These are phyloP conservation scores for Elaeis oleifera DNA, from an alignment of 202 grass and related monocot genomes.

Conservation along the genomic window DNA sequence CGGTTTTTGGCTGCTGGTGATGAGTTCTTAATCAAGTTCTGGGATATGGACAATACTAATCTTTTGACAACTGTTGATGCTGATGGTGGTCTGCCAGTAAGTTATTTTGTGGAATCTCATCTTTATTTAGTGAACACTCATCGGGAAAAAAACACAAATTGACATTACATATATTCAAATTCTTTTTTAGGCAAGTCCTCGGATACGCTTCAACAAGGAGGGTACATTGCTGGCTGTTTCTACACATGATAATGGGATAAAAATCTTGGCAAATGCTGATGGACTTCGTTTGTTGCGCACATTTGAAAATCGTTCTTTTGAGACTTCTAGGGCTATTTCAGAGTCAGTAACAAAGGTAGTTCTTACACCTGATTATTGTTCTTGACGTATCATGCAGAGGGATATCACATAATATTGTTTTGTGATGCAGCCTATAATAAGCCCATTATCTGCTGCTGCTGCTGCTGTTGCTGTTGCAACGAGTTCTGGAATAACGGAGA, in stretches of 20 bases:
- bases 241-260: slow-evolving; percentile 80
- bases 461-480: slow-evolving; percentile 37
- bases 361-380: slow-evolving; percentile 17
- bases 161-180: slow-evolving; percentile 14
- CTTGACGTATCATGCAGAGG: slow-evolving; percentile 10
- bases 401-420: slow-evolving; percentile 20
- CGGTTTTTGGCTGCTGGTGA: slow-evolving; percentile 89
- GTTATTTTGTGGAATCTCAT: slow-evolving; percentile 3
- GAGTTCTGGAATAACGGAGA: slow-evolving; percentile 44
- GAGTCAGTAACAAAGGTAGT: slow-evolving; percentile 73
- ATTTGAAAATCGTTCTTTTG: slow-evolving; percentile 85
- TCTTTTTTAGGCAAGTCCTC: slow-evolving; percentile 54
- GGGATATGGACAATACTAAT: slow-evolving; percentile 95
- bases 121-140: neutral
- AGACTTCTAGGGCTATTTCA: slow-evolving; percentile 54
- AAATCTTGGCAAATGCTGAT: slow-evolving; percentile 92
- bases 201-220: slow-evolving; percentile 95
- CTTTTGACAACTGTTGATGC: slow-evolving; percentile 85
- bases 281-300: slow-evolving; percentile 70
- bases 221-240: slow-evolving; percentile 82
- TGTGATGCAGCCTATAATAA: slow-evolving; percentile 75
- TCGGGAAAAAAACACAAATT: neutral
- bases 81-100: slow-evolving; percentile 81
- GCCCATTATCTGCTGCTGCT: slow-evolving; percentile 56
- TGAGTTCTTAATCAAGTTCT: slow-evolving; percentile 91